Evolutionary conservation across 2,329 filamentous ascomycete species (phyloP).

Genomic region (Calonectria honghensis): DNA sequence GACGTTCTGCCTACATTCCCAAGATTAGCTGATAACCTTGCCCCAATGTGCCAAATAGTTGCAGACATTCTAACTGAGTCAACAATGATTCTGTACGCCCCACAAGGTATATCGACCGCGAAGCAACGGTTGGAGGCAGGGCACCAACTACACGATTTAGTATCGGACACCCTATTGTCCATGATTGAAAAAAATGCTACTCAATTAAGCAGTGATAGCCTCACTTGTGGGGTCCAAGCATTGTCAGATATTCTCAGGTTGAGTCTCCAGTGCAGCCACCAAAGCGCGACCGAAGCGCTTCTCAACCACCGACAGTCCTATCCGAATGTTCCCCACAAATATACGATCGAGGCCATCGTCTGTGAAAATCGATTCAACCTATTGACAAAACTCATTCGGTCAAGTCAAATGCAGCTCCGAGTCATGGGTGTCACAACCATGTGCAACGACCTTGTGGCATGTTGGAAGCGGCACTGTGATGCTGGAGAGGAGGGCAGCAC

Average conservation of each 20-base stretch:
- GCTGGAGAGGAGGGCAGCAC: conserved; percentile 61
- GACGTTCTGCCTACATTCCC: conserved; percentile 66
- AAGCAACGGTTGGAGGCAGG: conserved; percentile 62
- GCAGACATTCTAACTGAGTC: conserved; percentile 59
- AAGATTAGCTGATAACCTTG: conserved; percentile 67
- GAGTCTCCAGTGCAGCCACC: conserved; percentile 62
- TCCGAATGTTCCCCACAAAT: conserved; percentile 62
- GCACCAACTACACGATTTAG: conserved; percentile 65
- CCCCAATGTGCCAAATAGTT: conserved; percentile 61
- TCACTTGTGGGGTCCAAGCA: conserved; percentile 61
- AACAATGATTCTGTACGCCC: conserved; percentile 47
- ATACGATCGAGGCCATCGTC: conserved; percentile 70
- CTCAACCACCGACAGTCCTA: conserved; percentile 52
- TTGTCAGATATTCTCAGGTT: conserved; percentile 67
- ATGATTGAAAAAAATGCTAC: conserved; percentile 75
- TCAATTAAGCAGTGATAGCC: conserved; percentile 68
- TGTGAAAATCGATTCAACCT: conserved; percentile 82
- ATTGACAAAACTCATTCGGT: conserved; percentile 83
- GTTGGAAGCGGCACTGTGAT: conserved; percentile 78
- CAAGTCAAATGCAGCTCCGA: conserved; percentile 92
- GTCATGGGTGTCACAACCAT: conserved; percentile 86
- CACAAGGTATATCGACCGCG: conserved; percentile 50
- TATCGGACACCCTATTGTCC: conserved; percentile 64
- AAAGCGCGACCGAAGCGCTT: conserved; percentile 58
- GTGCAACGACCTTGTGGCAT: conserved; percentile 79